Conservation (phyloP, 163 green algal species). For the Scenedesmus sp. region DNA sequence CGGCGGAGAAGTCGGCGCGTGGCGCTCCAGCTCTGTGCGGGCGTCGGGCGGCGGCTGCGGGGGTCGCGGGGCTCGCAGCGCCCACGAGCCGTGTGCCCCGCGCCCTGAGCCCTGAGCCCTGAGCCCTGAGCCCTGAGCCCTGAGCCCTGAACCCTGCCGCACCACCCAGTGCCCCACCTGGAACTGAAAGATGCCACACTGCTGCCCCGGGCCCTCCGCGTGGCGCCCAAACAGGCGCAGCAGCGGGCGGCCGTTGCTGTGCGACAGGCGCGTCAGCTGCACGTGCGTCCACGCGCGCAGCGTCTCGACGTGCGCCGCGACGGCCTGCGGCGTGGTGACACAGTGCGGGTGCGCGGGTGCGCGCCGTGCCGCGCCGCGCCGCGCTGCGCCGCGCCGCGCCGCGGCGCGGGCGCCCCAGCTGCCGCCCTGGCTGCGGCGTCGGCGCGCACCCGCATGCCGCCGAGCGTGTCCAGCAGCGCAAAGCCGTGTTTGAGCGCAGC, state of each 20-base stretch:
- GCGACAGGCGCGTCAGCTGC: constrained; percentile 24
- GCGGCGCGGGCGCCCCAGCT: too few species aligned
- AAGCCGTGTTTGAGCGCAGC: constrained; percentile 38
- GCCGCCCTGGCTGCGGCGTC: too few species aligned
- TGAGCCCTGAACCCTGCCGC: too few species aligned
- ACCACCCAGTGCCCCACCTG: constrained; percentile 16
- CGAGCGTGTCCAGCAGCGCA: not conserved
- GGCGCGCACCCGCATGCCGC: constrained; percentile 28
- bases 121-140: too few species aligned
- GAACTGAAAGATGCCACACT: constrained; percentile 44
- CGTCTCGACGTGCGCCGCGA: constrained; percentile 36
- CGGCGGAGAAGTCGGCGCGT: too few species aligned
- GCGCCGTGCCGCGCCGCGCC: too few species aligned
- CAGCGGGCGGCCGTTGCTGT: constrained; percentile 38
- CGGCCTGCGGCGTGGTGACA: constrained; percentile 24
- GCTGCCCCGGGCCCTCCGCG: not conserved
- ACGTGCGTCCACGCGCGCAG: constrained; percentile 34
- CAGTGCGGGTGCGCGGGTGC: too few species aligned
- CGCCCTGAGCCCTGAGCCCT: too few species aligned
- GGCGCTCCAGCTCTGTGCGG: too few species aligned
- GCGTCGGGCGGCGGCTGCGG: too few species aligned
- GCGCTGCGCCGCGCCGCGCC: too few species aligned
- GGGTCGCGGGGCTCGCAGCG: not conserved
- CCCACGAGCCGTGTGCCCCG: not conserved
- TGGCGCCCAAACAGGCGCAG: constrained; percentile 40